phyloP scores from a whole-genome alignment of 2,329 filamentous ascomycete genomes.

The Nigrospora sphaerica region DNA sequence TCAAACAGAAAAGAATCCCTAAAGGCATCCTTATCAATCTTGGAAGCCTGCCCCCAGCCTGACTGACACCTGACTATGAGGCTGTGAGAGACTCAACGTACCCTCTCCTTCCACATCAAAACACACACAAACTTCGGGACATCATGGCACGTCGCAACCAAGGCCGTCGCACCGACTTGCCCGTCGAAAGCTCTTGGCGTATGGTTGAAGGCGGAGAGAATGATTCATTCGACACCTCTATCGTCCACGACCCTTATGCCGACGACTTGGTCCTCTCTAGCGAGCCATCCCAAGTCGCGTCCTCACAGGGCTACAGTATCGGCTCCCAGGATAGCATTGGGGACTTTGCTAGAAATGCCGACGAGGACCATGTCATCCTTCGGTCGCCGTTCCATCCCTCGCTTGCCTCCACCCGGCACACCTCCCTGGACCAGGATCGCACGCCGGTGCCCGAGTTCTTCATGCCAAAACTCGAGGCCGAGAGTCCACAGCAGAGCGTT shows the following conservation, averaged over 20 bases:
- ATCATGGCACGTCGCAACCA: slow-evolving; percentile 9
- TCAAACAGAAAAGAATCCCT: too few relatives aligned
- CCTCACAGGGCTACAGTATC: slow-evolving; percentile 31
- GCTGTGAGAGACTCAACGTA: too few relatives aligned
- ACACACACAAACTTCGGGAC: background rate
- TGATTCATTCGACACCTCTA: slow-evolving; percentile 52
- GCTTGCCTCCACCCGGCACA: slow-evolving; percentile 22
- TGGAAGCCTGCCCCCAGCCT: too few relatives aligned
- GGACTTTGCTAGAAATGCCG: slow-evolving; percentile 43
- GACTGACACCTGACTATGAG: too few relatives aligned
- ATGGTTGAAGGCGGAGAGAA: slow-evolving; percentile 53
- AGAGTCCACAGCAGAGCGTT: slow-evolving; percentile 27
- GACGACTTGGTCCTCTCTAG: slow-evolving; percentile 34
- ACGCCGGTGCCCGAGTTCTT: slow-evolving; percentile 44
- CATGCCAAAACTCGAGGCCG: slow-evolving; percentile 42
- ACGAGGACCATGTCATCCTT: slow-evolving; percentile 48
- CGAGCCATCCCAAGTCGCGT: slow-evolving; percentile 40
- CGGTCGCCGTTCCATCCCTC: slow-evolving; percentile 49
- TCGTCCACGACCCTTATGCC: slow-evolving; percentile 37
- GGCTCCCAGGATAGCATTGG: slow-evolving; percentile 51
- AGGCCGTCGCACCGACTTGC: slow-evolving; percentile 18
- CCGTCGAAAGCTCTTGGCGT: slow-evolving; percentile 51
- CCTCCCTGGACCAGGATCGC: slow-evolving; percentile 21
- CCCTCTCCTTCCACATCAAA: too few relatives aligned
- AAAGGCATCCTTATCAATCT: too few relatives aligned